Evolutionary conservation across 1,139 yeast genomes (phyloP), one percentile per base, ranked within the genome.

Genomic region (Candida frijolesensis): DNA sequence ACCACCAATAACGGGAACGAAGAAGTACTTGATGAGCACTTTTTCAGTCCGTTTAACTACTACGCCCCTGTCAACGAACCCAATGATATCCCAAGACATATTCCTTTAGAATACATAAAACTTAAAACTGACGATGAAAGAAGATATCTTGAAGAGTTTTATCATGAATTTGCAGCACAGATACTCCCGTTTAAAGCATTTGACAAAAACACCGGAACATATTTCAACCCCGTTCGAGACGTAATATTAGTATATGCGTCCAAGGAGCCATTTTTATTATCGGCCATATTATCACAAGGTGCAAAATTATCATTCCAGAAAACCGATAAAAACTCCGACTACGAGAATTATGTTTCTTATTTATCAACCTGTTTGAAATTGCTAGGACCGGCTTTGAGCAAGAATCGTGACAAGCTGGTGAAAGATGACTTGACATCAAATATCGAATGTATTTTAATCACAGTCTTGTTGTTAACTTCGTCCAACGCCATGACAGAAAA

Each of bases 221-320:
- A 67, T 54, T 59, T 64, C 46, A 83, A 84, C 55, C 89, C 90
- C 0, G 74, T 82, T 1, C 65, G 89, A 48, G 88, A 84, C 56
- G 76, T 84, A 2, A 63, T 85, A 8, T 62, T 85, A 38, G 73
- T 78, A 19, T 79, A 81, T 61, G 87, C 88, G 0, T 70, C 74
- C 39, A 70, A 73, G 16, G 86, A 82, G 57, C 72, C 84, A 1
- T 84, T 81, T 57, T 60, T 85, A 22, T 63, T 85, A 46, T 81
- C 85, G 11, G 87, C 89, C 1, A 76, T 84, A 2, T 63, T 85
- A 46, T 87, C 90, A 0, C 84, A 84, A 51, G 90, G 90, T 14
- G 89, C 89, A 0, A 70, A 82, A 34, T 68, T 79, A 3, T 64
- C 77, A 0, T 56, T 48, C 25, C 55, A 54, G 43, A 67, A 78